Percentiles rank a stretch among this genome's conserved stretches.
Conservation (phyloP, 495 filamentous ascomycete species). For the Tuber aestivum region DNA sequence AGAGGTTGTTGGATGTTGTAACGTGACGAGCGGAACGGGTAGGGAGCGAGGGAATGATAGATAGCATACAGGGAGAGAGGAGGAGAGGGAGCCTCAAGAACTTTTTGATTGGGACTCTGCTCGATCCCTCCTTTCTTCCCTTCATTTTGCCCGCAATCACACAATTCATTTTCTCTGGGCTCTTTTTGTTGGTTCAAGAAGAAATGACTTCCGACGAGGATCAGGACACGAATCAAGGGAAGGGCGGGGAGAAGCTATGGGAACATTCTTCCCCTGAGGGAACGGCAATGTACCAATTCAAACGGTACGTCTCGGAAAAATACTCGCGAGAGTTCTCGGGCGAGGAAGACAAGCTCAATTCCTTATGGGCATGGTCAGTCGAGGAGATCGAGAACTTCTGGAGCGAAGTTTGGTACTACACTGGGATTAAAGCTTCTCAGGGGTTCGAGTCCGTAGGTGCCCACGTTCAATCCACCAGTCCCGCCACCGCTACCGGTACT, state of each 20-base stretch:
- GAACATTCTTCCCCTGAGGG: slow-evolving; percentile 59
- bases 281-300: slow-evolving; percentile 66
- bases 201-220: background rate
- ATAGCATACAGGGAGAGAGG: background rate
- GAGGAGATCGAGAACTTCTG: slow-evolving; percentile 71
- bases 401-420: slow-evolving; percentile 79
- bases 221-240: background rate
- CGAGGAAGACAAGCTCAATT: slow-evolving; percentile 53
- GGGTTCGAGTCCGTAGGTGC: slow-evolving; percentile 11
- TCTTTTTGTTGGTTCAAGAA: background rate
- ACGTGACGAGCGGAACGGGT: background rate
- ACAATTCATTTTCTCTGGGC: background rate
- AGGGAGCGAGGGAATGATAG: background rate
- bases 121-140: background rate
- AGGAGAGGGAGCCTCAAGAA: background rate
- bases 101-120: background rate
- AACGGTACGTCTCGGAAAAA: slow-evolving; percentile 61
- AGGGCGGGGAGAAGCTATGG: slow-evolving; percentile 54
- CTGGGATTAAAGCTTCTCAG: slow-evolving; percentile 62
- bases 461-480: background rate
- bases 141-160: background rate
- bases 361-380: slow-evolving; percentile 78
- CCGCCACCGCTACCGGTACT: slow-evolving; percentile 12
- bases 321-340: slow-evolving; percentile 53
- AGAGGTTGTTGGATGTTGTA: background rate